phyloP scores from a whole-genome alignment of 768 basidiomycete species.

The Suillus tomentosus region DNA sequence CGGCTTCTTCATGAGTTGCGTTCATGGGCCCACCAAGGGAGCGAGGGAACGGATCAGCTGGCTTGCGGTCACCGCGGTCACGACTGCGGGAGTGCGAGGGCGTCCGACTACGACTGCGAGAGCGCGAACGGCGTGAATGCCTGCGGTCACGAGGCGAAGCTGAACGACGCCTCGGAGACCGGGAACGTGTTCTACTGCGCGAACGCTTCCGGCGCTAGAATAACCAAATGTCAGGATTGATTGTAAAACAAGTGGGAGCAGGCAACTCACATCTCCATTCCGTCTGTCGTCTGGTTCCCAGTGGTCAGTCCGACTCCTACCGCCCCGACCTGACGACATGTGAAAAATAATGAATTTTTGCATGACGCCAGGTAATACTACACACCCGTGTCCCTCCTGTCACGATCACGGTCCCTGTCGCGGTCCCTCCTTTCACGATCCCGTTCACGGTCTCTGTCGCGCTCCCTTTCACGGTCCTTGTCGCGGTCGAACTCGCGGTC shows the following conservation, averaged over 20 bases:
- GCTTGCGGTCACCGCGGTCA: slow-evolving; percentile 62
- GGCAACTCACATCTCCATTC: slow-evolving; percentile 61
- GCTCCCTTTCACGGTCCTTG: slow-evolving; percentile 43
- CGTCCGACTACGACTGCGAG: slow-evolving; percentile 62
- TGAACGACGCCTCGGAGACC: slow-evolving; percentile 68
- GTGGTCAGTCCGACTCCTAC: slow-evolving; percentile 55
- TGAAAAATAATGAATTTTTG: slow-evolving; percentile 9
- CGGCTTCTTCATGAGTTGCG: slow-evolving; percentile 89
- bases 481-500: slow-evolving; percentile 37
- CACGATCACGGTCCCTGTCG: slow-evolving; percentile 48
- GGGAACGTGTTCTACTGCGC: slow-evolving; percentile 65
- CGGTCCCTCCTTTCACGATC: slow-evolving; percentile 47
- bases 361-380: slow-evolving; percentile 8
- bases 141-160: slow-evolving; percentile 58
- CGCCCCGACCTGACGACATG: slow-evolving; percentile 43
- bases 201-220: slow-evolving; percentile 68
- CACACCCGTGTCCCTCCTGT: slow-evolving; percentile 61
- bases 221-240: background rate
- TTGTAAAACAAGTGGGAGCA: background rate
- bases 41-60: slow-evolving; percentile 67
- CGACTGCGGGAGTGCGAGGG: slow-evolving; percentile 56
- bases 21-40: slow-evolving; percentile 90
- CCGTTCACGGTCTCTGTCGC: slow-evolving; percentile 44
- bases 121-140: slow-evolving; percentile 59
- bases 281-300: slow-evolving; percentile 86